Evolutionary conservation across 2,329 filamentous ascomycete genomes (phyloP).

Genomic region (Chaetomiaceae sp.): DNA sequence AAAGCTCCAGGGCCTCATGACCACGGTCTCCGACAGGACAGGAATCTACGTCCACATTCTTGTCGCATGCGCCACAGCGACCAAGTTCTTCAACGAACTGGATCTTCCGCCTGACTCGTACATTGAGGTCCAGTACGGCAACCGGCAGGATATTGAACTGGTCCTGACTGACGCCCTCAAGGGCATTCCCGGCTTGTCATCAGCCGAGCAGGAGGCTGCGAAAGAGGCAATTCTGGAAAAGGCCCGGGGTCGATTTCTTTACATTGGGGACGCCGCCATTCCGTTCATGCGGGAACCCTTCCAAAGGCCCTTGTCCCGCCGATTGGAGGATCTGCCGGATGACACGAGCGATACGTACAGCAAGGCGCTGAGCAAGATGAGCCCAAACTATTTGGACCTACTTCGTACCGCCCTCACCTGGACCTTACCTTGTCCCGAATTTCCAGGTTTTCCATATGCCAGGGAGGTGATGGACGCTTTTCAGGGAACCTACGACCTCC

Average conservation of each 20-base stretch:
- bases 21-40: neutral
- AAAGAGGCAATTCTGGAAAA: constrained; percentile 14
- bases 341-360: constrained; percentile 17
- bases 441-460: neutral
- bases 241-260: constrained; percentile 16
- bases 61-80: constrained; percentile 10
- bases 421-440: constrained; percentile 9
- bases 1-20: constrained; percentile 9
- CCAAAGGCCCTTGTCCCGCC: constrained; percentile 16
- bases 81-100: constrained; percentile 12
- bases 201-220: constrained; percentile 17
- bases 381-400: constrained; percentile 20
- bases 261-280: constrained; percentile 17
- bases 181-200: constrained; percentile 12
- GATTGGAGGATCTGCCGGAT: constrained; percentile 16
- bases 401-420: constrained; percentile 21
- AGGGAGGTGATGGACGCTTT: constrained; percentile 22
- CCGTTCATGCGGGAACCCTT: constrained; percentile 22
- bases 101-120: neutral
- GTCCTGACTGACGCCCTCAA: constrained; percentile 14
- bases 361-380: constrained; percentile 16
- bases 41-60: constrained; percentile 9
- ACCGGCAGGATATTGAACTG: constrained; percentile 12
- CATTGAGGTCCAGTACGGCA: constrained; percentile 10
- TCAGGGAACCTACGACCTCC: constrained; percentile 15